Evolutionary conservation across 108 stramenopile species (phyloP).

Genomic region (Mayamaea pseudoterrestris): DNA sequence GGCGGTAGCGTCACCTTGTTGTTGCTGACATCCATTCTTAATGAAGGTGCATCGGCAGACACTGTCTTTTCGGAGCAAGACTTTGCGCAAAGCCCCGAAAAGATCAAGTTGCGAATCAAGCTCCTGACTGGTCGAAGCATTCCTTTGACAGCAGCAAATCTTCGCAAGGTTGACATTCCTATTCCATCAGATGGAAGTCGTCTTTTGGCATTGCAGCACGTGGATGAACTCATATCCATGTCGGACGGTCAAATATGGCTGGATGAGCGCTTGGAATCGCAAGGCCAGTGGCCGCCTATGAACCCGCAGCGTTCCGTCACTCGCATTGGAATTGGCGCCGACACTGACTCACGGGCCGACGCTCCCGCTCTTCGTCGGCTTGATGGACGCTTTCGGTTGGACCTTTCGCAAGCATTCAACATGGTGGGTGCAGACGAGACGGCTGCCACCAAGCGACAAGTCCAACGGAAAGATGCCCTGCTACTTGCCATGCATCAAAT

Average conservation of each 20-base stretch:
- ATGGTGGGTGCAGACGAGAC: conserved; percentile 37
- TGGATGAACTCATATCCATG: conserved; percentile 87
- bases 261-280: conserved; percentile 29
- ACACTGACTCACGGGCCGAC: conserved; percentile 79
- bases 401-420: conserved; percentile 64
- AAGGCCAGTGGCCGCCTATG: conserved; percentile 57
- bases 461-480: conserved; percentile 40
- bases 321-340: conserved; percentile 78
- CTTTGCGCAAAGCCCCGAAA: conserved; percentile 49
- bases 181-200: conserved; percentile 62
- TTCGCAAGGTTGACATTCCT: conserved; percentile 76
- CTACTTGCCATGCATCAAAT: conserved; percentile 79
- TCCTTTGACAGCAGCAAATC: conserved; percentile 61
- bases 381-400: conserved; percentile 65
- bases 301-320: conserved; percentile 78
- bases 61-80: conserved; percentile 46
- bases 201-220: conserved; percentile 65
- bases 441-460: conserved; percentile 37
- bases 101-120: conserved; percentile 47
- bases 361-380: conserved; percentile 71
- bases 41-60: conserved; percentile 14
- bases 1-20: conserved; percentile 74
- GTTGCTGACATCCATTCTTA: conserved; percentile 47
- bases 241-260: conserved; percentile 84
- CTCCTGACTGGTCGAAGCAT: conserved; percentile 57